Base-by-base conservation (phyloP, 371 early-diverging fungal genomes). In the Sanchytrium tribonematis region DNA sequence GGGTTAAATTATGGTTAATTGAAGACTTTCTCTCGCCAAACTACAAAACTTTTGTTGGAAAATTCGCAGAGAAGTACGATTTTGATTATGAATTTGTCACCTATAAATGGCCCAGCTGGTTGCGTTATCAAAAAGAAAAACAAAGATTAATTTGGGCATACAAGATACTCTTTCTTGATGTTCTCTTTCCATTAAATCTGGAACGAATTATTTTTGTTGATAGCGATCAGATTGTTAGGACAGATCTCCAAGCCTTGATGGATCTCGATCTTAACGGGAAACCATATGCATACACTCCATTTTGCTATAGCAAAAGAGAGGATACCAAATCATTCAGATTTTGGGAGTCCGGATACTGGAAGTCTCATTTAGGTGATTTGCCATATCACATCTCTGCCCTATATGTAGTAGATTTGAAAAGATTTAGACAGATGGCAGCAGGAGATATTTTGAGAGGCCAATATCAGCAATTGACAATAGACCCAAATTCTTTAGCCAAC, bases 41-140 rank as follows among this genome's bases (percentile, higher is more conserved):
- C 0, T 93, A 93, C 79, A 91, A 88, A 81, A 85, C 83, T 76
- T 69, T 70, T 31, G 80, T 96, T 2, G 92, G 93, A n/a, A 79
- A 85, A 31, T 80, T 93, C 80, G 87, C 93, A 0, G 75, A 84
- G 68, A 80, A 82, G 72, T 87, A 86, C 73, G 82, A 80, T 16
- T 93, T 96, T 74, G 85, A 88, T 31, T 93, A 88, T 73, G 90
- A 91, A 77, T 82, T 93, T 70, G 88, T 93, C 28, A 90, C 93
- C 0, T 94, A 93, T 79, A 91, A 91, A 73, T 96, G 97, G 97
- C 97, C 97, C 1, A 85, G 89, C 31, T 96, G 95, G 95, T 80
- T 96, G 22, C 81, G 90, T 30, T 77, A 79, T 27, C 91, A 93
- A 75, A 84, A 83, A 0, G 94, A 92, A 75, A 94, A 94, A 75